Base-by-base conservation (phyloP, 75 land plant species). In the Selaginella tamariscina region DNA sequence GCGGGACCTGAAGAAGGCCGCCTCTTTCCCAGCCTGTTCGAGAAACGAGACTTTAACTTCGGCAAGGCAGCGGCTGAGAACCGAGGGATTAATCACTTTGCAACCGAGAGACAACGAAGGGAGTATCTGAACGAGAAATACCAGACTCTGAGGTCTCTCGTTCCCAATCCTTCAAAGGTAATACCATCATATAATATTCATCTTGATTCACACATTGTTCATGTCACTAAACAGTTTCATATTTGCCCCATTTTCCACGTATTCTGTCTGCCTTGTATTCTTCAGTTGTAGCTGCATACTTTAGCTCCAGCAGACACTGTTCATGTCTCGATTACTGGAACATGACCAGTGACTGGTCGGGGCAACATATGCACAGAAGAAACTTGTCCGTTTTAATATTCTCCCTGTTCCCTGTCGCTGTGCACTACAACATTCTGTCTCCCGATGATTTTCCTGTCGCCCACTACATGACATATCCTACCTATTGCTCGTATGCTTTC, bases 21-120 rank as follows among this genome's bases (percentile, higher is more conserved):
- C 49, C 49, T 39, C 49, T 39, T 39, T 15, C 49, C 49, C 11
- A 39, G 49, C 49, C 49, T 72, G 0, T 77, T 79, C 55, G 81
- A 78, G 54, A 79, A 79, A 44, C 73, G 80, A 20, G 80, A 65
- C 23, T 59, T 59, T 1, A 65, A 64, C 32, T 11, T 29, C 11
- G 23, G 27, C 9, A 71, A 70, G 54, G 81, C 79, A 44, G 80
- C 71, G 29, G 66, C 56, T 1, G 49, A 39, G 49, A 39, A 39
- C 49, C 68, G 76, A 8, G 80, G 80, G 20, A 66, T 73, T 31
- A 77, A 80, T 32, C 49, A 39, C 49, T 39, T 39, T 15, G 49
- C 49, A 15, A 39, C 49, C 11, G 49, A 39, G 49, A 5, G 49
- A 15, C 49, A 39, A 15, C 49, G 49, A 15, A 5, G 49, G 5